Evolutionary conservation across 805 yeast species (phyloP), one percentile per base, ranked within the genome.

Genomic region (Brettanomyces naardenensis): DNA sequence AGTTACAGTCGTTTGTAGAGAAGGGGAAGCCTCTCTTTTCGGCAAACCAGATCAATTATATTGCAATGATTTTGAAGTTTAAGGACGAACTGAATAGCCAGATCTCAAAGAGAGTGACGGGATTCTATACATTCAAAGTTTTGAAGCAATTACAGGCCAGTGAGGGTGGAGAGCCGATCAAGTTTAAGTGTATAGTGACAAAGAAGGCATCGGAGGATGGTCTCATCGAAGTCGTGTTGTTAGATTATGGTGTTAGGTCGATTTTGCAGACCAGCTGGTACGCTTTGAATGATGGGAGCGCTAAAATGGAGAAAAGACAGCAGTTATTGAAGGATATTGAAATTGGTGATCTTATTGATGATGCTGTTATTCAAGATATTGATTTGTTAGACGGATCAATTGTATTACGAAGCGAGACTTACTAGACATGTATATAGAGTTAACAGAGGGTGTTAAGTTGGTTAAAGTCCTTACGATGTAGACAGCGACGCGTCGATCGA

Each of bases 1-100:
- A 83, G 49, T 44, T 85, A 1, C 80, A 76, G 39, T 53, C 74
- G 1, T 56, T 51, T 38, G 39, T 79, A 13, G 45, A 44, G 3
- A 45, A 44, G 13, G 54, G 47, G 25, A 49, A 35, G 41, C 47
- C 56, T 2, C 28, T 48, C n/a, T 71, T 69, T 45, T 39, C 49
- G 1, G 45, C 56, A 27, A 47, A 47, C 2, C 58, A 66, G 14
- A 47, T 71, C 5, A 56, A 61, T 19, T 54, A 61, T 26, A 47
- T 69, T 33, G 52, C 67, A 6, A 46, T 65, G 45, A 72, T 71
- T 35, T 58, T 75, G 28, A 71, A 65, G 38, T 56, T 68, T 17
- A 61, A 70, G 40, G 70, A 69, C 37, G 65, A 62, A 31, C 50
- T 65, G 5, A 48, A 68, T 34, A 61, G 56, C 34, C 44, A 41